Evolutionary conservation across 805 yeast species (phyloP).

Genomic region (Zygosaccharomyces gambellarensis): DNA sequence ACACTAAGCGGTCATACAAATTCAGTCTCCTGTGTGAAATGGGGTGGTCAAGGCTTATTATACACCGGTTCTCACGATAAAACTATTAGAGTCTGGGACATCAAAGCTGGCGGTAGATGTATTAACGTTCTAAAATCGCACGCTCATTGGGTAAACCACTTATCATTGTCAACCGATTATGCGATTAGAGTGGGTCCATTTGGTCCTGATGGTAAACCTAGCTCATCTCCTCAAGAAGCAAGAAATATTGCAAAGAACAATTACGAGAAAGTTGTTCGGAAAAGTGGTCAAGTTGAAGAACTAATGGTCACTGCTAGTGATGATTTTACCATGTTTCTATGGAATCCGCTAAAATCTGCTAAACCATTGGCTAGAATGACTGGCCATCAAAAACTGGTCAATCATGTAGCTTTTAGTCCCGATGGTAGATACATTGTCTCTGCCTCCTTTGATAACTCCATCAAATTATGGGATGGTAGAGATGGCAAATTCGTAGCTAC

Average conservation of each 20-base stretch:
- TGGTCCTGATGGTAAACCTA: slow-evolving; percentile 58
- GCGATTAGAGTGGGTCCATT: slow-evolving; percentile 83
- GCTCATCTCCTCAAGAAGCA: slow-evolving; percentile 43
- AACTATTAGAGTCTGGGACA: slow-evolving; percentile 87
- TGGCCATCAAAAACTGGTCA: slow-evolving; percentile 95
- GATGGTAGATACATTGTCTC: slow-evolving; percentile 89
- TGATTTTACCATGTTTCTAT: slow-evolving; percentile 94
- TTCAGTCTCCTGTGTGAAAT: slow-evolving; percentile 90
- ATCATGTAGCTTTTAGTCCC: slow-evolving; percentile 93
- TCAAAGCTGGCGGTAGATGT: slow-evolving; percentile 65
- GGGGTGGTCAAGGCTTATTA: slow-evolving; percentile 86
- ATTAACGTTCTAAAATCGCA: slow-evolving; percentile 78
- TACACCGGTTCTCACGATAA: slow-evolving; percentile 94
- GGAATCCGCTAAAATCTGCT: slow-evolving; percentile 80
- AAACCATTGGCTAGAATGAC: slow-evolving; percentile 93
- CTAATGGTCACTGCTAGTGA: slow-evolving; percentile 92
- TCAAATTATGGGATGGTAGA: slow-evolving; percentile 93
- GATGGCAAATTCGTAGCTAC: slow-evolving; percentile 87
- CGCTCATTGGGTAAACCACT: slow-evolving; percentile 97
- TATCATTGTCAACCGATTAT: slow-evolving; percentile 86
- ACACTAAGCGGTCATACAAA: slow-evolving; percentile 85
- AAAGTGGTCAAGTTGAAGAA: slow-evolving; percentile 64
- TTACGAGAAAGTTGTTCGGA: slow-evolving; percentile 54
- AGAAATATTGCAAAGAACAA: slow-evolving; percentile 44
- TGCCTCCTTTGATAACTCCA: slow-evolving; percentile 91